These are phyloP conservation scores for Thymus quinquecostatus DNA, from an alignment of 257 asterid genomes.

Conservation along the genomic window DNA sequence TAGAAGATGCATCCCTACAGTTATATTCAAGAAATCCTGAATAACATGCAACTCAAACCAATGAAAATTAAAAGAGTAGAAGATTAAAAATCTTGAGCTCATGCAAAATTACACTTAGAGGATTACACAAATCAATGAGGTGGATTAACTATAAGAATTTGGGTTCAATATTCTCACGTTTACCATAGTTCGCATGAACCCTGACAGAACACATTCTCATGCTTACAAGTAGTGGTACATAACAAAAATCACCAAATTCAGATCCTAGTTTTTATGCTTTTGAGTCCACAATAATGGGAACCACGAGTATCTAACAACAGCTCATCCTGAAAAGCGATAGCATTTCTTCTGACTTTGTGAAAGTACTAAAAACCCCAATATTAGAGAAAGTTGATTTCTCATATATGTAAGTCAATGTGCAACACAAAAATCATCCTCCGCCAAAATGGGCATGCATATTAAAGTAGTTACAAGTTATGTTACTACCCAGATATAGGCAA, in stretches of 20 bases:
- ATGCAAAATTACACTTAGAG: no score
- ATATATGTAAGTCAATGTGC: neutral
- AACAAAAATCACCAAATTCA: neutral
- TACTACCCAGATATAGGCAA: no score
- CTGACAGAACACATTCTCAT: neutral
- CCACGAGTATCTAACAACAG: neutral
- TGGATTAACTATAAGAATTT: neutral
- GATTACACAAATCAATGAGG: neutral
- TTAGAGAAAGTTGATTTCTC: neutral
- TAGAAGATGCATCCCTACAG: no score
- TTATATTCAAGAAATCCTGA: neutral
- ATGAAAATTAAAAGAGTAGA: no score
- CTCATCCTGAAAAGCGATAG: neutral
- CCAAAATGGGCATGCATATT: neutral
- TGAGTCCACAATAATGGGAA: neutral
- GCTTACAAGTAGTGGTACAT: neutral
- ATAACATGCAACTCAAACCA: neutral
- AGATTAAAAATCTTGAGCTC: no score
- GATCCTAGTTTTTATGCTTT: neutral
- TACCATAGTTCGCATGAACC: neutral
- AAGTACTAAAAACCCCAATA: neutral
- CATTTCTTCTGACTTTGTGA: no score
- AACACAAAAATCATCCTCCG: neutral
- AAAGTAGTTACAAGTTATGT: no score
- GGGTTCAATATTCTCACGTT: neutral